Percentiles rank a stretch among this genome's conserved stretches.
Evolutionary conservation across 2,329 filamentous ascomycete species (phyloP).

Genomic region (Xylaria sp.): DNA sequence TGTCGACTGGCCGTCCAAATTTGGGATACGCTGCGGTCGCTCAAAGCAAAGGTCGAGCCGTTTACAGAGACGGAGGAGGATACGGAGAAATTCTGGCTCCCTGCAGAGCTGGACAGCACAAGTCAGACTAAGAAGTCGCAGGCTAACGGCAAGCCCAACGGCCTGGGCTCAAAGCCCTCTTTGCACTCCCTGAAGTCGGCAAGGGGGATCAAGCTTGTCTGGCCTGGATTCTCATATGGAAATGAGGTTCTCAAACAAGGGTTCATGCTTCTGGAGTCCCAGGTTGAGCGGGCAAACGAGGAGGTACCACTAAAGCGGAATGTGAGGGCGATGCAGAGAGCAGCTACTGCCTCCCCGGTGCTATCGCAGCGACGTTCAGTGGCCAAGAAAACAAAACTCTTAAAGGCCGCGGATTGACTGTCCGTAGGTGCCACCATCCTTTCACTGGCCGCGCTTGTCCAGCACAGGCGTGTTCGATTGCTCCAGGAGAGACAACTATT

Average conservation of each 20-base stretch:
- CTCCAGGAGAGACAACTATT: slow-evolving; percentile 25
- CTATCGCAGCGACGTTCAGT: neutral
- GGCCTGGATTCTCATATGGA: slow-evolving; percentile 33
- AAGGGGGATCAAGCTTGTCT: slow-evolving; percentile 25
- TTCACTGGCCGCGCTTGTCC: slow-evolving; percentile 17
- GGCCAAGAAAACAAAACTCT: slow-evolving; percentile 4
- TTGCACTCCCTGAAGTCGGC: slow-evolving; percentile 22
- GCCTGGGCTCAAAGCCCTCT: slow-evolving; percentile 25
- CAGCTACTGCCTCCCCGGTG: neutral
- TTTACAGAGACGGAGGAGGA: slow-evolving; percentile 22
- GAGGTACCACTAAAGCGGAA: slow-evolving; percentile 15
- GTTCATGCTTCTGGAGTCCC: slow-evolving; percentile 34
- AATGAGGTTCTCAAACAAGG: slow-evolving; percentile 30
- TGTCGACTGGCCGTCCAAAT: slow-evolving; percentile 18
- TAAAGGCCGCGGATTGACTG: slow-evolving; percentile 18
- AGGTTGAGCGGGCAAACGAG: slow-evolving; percentile 23
- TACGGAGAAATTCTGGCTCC: slow-evolving; percentile 31
- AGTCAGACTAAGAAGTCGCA: slow-evolving; percentile 12
- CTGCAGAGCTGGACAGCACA: slow-evolving; percentile 25
- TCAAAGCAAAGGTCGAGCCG: slow-evolving; percentile 33
- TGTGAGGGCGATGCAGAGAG: slow-evolving; percentile 21
- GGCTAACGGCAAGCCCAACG: slow-evolving; percentile 18
- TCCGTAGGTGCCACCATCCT: slow-evolving; percentile 10
- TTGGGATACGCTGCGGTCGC: slow-evolving; percentile 24
- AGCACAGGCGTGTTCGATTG: slow-evolving; percentile 9